A percentile compares a stretch with the other conserved stretches of the same genome.
Conservation (phyloP, 2,329 filamentous ascomycete species). For the Macroventuria anomochaeta region DNA sequence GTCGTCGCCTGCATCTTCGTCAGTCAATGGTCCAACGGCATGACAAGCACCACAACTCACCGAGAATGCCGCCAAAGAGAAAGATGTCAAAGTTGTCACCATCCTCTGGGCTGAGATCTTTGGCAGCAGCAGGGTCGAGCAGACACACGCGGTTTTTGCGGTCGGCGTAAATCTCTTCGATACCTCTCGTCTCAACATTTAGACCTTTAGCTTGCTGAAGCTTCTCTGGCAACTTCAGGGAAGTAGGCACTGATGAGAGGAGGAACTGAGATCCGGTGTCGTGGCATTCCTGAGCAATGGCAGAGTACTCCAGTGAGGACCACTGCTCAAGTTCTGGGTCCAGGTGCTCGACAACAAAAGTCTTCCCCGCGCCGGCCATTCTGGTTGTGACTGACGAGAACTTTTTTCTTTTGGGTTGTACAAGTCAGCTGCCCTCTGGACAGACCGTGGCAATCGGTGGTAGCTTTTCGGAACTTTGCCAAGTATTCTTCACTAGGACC, state of each 20-base stretch:
- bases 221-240: slow-evolving; percentile 65
- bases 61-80: slow-evolving; percentile 93
- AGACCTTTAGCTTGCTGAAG: slow-evolving; percentile 68
- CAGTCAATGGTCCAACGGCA: slow-evolving; percentile 24
- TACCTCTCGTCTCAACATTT: slow-evolving; percentile 74
- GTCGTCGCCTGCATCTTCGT: slow-evolving; percentile 74
- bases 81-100: slow-evolving; percentile 86
- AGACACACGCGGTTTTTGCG: slow-evolving; percentile 82
- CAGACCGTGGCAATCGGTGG: slow-evolving; percentile 4
- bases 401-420: slow-evolving; percentile 15
- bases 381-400: slow-evolving; percentile 17
- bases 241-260: slow-evolving; percentile 78
- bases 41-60: slow-evolving; percentile 55
- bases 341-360: slow-evolving; percentile 94
- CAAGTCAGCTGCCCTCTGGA: neutral
- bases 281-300: slow-evolving; percentile 83
- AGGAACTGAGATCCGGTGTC: slow-evolving; percentile 73
- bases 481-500: neutral
- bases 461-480: neutral
- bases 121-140: slow-evolving; percentile 81
- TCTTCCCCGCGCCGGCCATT: slow-evolving; percentile 60
- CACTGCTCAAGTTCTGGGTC: slow-evolving; percentile 92
- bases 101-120: slow-evolving; percentile 84
- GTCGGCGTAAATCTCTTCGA: slow-evolving; percentile 79
- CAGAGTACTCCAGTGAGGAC: slow-evolving; percentile 91